phyloP scores from a whole-genome alignment of 176 grass and related monocot genomes.

The Pontederia paniculata region DNA sequence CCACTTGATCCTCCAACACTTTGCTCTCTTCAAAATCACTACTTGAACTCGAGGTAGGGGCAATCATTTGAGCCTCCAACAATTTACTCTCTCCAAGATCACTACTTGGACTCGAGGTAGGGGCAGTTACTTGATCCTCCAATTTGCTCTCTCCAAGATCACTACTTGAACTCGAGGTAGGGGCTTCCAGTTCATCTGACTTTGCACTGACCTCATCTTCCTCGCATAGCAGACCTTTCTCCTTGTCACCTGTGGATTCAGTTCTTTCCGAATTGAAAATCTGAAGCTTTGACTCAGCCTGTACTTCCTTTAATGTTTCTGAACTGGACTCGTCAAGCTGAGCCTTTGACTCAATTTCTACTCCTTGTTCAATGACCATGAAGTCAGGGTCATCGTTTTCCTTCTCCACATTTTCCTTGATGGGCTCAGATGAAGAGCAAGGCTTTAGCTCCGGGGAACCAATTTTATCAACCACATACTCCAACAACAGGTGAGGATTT shows the following conservation, averaged over 20 bases:
- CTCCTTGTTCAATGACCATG: slow-evolving; percentile 55
- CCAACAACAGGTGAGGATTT: neutral
- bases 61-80: no score
- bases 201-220: slow-evolving; percentile 5
- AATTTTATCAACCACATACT: no score
- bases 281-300: neutral
- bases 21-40: no score
- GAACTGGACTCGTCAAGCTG: no score
- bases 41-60: no score
- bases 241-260: slow-evolving; percentile 8
- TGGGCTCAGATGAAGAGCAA: neutral
- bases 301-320: no score
- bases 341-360: slow-evolving; percentile 42
- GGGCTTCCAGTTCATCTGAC: slow-evolving; percentile 2
- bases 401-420: slow-evolving; percentile 24
- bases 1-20: slow-evolving; percentile 22
- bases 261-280: slow-evolving; percentile 3
- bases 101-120: no score
- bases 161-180: neutral
- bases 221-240: slow-evolving; percentile 18
- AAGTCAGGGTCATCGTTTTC: no score
- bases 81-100: no score
- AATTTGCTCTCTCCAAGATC: slow-evolving; percentile 11
- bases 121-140: no score
- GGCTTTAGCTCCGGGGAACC: neutral